Conservation (phyloP, 768 basidiomycete genomes). For the Tremella fuciformis region DNA sequence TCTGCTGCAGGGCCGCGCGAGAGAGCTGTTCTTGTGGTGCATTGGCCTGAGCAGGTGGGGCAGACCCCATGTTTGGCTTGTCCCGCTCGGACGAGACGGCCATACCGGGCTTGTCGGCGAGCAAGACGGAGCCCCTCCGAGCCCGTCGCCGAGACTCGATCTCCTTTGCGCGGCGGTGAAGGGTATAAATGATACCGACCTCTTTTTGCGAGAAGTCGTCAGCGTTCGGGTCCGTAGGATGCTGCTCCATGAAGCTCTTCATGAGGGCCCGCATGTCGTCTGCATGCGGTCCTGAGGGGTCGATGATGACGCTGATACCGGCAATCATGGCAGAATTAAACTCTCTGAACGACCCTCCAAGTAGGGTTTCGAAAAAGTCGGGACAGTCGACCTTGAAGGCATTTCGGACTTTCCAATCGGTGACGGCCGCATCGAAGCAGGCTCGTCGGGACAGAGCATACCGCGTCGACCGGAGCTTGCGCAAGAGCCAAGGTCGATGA, state of each 20-base stretch:
- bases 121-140: too few species aligned
- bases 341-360: conserved; percentile 47
- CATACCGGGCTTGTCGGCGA: too few species aligned
- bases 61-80: too few species aligned
- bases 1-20: background rate
- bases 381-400: conserved; percentile 48
- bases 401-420: conserved; percentile 68
- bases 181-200: conserved; percentile 36
- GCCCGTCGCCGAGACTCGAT: too few species aligned
- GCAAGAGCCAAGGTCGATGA: conserved; percentile 75
- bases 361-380: conserved; percentile 46
- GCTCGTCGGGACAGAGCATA: conserved; percentile 76
- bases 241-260: conserved; percentile 45
- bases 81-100: background rate
- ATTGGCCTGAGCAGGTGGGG: too few species aligned
- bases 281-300: conserved; percentile 39
- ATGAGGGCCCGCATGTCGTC: conserved; percentile 47
- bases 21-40: conserved; percentile 4
- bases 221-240: conserved; percentile 39
- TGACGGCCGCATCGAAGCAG: conserved; percentile 86
- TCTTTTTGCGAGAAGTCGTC: conserved; percentile 50
- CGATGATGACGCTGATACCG: conserved; percentile 47
- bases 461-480: conserved; percentile 72
- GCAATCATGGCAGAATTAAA: conserved; percentile 51
- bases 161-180: background rate